phyloP scores from a whole-genome alignment of 2,329 filamentous ascomycete species.

The Chrysoporthe deuterocubensis region DNA sequence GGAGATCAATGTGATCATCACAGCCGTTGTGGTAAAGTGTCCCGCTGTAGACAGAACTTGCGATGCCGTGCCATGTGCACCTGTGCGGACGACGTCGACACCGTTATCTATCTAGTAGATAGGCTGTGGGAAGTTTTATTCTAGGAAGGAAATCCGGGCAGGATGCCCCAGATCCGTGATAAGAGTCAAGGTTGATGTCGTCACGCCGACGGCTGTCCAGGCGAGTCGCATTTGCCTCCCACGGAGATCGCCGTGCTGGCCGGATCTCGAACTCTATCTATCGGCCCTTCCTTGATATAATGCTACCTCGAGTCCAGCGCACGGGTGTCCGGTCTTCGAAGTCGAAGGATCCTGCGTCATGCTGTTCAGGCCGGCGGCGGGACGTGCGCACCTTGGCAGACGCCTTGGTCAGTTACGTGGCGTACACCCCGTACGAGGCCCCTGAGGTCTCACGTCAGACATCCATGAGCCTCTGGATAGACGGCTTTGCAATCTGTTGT shows the following conservation, averaged over 20 bases:
- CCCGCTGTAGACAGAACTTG: neutral
- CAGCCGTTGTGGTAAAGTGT: neutral
- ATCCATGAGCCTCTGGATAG: conserved; percentile 9
- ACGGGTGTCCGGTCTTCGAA: neutral
- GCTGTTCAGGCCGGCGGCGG: conserved; percentile 1
- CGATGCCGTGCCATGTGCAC: neutral
- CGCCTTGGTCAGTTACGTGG: conserved; percentile 13
- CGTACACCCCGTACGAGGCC: conserved; percentile 16
- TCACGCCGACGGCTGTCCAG: neutral
- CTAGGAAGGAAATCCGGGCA: neutral
- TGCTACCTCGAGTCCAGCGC: neutral
- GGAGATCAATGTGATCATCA: neutral
- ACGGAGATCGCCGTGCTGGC: neutral
- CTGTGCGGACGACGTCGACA: neutral
- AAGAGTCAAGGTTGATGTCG: neutral
- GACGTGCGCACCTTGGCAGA: conserved; percentile 20
- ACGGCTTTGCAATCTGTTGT: conserved; percentile 5
- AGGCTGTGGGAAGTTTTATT: neutral
- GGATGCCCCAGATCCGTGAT: neutral
- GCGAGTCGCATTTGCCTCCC: neutral
- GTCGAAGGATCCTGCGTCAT: neutral
- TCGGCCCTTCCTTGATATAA: neutral
- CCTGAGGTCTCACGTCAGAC: conserved; percentile 19
- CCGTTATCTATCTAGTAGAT: neutral
- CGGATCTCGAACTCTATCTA: neutral